A percentile compares a stretch with the other conserved stretches of the same genome.
Evolutionary conservation across 2,329 filamentous ascomycete species (phyloP).

Genomic region (Calonectria henricotiae): DNA sequence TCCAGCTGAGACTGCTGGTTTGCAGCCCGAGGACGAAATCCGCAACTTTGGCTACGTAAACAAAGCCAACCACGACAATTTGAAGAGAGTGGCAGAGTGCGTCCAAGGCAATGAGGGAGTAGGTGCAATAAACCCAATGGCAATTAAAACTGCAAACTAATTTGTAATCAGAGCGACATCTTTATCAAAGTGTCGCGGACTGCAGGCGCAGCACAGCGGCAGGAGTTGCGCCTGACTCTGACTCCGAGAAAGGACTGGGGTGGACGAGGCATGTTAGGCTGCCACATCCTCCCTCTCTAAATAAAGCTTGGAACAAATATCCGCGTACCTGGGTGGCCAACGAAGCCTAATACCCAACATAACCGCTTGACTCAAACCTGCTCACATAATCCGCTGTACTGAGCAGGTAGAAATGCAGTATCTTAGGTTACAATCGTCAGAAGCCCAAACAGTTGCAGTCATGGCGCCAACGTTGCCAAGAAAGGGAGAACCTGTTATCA

Average conservation of each 20-base stretch:
- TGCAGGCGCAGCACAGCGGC: constrained; percentile 60
- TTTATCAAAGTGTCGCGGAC: constrained; percentile 77
- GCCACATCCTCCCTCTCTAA: constrained; percentile 88
- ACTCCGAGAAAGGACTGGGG: constrained; percentile 89
- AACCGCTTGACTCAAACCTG: background rate
- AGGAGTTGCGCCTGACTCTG: constrained; percentile 80
- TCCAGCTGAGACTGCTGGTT: constrained; percentile 86
- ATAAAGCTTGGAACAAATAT: background rate
- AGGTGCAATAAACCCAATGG: constrained; percentile 61
- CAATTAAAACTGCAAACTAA: constrained; percentile 46
- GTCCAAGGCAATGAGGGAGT: constrained; percentile 93
- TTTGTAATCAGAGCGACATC: constrained; percentile 73
- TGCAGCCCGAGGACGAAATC: constrained; percentile 86
- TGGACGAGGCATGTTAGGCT: constrained; percentile 90
- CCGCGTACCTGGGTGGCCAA: background rate
- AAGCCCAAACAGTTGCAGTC: background rate
- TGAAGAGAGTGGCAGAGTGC: constrained; percentile 89
- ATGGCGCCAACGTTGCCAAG: constrained; percentile 18
- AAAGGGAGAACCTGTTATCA: constrained; percentile 9
- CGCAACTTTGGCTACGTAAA: constrained; percentile 90
- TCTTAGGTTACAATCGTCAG: constrained; percentile 14
- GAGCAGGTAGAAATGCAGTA: constrained; percentile 1
- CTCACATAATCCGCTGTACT: constrained; percentile 5
- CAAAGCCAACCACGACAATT: constrained; percentile 86
- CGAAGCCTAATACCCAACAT: background rate